These are phyloP conservation scores for Neurospora sp. DNA, from an alignment of 495 filamentous ascomycete species.

Conservation along the genomic window DNA sequence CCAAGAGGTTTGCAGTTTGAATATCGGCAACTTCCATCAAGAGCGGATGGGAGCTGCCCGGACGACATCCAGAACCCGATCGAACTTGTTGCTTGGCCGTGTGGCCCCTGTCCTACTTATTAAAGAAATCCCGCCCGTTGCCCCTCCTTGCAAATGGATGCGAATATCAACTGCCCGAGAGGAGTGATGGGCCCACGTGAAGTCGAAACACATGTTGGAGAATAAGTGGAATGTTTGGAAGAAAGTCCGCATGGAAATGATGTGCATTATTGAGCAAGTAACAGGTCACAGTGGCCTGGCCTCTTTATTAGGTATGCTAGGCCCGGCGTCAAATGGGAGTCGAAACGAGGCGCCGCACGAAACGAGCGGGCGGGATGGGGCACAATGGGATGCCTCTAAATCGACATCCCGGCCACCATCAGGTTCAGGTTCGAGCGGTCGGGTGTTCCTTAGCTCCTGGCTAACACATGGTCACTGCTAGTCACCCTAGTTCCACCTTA, in stretches of 20 bases:
- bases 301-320: not conserved
- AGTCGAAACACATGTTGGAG: not conserved
- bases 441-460: not conserved
- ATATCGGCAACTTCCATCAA: no score
- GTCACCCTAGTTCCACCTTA: not conserved
- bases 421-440: not conserved
- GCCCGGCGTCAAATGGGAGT: not conserved
- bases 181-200: not conserved
- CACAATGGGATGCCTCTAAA: not conserved
- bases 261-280: not conserved
- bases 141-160: not conserved
- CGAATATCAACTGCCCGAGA: not conserved
- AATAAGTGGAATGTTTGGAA: not conserved
- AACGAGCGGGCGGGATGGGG: not conserved
- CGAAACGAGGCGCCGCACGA: not conserved
- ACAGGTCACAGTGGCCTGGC: not conserved
- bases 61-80: not conserved
- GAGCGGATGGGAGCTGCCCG: not conserved
- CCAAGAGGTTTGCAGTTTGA: no score
- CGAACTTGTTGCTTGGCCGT: not conserved
- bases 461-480: not conserved
- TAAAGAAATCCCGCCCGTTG: not conserved
- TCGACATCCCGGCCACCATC: not conserved
- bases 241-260: not conserved
- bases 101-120: not conserved